phyloP scores from a whole-genome alignment of 1,284 basidiomycete species.

The Lignosus rhinocerotis region DNA sequence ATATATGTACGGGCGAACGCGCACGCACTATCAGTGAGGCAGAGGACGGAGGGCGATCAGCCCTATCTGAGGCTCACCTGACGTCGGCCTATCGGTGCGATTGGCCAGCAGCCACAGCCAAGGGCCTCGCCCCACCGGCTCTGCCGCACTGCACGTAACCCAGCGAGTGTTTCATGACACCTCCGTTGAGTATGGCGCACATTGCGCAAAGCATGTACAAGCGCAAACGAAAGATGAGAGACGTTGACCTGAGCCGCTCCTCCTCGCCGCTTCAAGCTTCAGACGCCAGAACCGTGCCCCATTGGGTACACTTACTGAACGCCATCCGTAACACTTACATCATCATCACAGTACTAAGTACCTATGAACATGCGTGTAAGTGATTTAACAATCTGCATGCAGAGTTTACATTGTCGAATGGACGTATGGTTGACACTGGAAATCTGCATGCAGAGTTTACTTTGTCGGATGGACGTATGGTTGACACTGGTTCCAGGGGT shows the following conservation, averaged over 20 bases:
- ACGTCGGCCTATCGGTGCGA: slow-evolving; percentile 22
- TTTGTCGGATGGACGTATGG: too few relatives aligned
- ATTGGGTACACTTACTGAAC: not conserved
- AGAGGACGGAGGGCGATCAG: slow-evolving; percentile 11
- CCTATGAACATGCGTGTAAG: not conserved
- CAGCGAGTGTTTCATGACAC: not conserved
- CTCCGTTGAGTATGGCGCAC: too few relatives aligned
- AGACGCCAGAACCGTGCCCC: not conserved
- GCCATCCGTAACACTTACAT: not conserved
- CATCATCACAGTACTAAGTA: not conserved
- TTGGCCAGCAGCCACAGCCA: not conserved
- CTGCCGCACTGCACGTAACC: not conserved
- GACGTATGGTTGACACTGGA: too few relatives aligned
- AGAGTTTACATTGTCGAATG: too few relatives aligned
- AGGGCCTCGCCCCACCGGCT: not conserved
- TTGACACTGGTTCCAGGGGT: too few relatives aligned
- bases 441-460: too few relatives aligned
- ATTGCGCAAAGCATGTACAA: too few relatives aligned
- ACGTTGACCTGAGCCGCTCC: too few relatives aligned
- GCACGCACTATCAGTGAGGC: slow-evolving; percentile 27
- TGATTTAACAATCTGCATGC: not conserved
- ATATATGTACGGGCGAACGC: slow-evolving; percentile 8
- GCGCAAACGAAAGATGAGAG: too few relatives aligned
- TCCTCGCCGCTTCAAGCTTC: not conserved
- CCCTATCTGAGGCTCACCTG: slow-evolving; percentile 23